phyloP scores from a whole-genome alignment of 768 basidiomycete species.

The Sporobolomyces phaffii region DNA sequence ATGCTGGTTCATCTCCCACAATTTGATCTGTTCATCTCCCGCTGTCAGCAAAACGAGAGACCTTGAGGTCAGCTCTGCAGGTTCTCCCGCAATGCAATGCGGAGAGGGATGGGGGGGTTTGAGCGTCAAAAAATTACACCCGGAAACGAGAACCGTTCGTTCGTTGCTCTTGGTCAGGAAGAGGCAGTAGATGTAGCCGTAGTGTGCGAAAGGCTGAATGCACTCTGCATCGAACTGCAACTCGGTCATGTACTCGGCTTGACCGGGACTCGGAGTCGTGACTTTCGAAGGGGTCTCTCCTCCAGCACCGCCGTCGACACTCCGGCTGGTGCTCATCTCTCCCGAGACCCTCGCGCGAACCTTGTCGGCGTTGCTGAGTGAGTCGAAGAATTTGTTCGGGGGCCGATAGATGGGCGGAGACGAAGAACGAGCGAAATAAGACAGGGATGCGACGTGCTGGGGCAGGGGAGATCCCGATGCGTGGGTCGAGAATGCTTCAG shows the following conservation, averaged over 20 bases:
- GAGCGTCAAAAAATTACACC: slow-evolving; percentile 32
- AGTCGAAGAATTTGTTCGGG: slow-evolving; percentile 41
- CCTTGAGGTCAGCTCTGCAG: neutral
- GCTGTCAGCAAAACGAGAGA: slow-evolving; percentile 42
- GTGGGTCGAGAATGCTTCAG: slow-evolving; percentile 3
- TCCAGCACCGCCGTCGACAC: neutral
- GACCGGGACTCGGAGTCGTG: neutral
- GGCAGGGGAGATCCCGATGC: slow-evolving; percentile 18
- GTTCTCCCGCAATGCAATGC: accelerated
- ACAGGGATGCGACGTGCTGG: slow-evolving; percentile 13
- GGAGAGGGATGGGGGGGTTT: too few species aligned
- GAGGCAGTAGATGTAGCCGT: slow-evolving; percentile 69
- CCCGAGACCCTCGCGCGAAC: slow-evolving; percentile 10
- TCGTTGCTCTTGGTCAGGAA: slow-evolving; percentile 50
- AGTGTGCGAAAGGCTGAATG: slow-evolving; percentile 82
- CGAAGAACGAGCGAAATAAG: slow-evolving; percentile 15
- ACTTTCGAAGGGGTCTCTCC: neutral
- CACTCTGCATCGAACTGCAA: slow-evolving; percentile 48
- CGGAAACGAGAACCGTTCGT: slow-evolving; percentile 44
- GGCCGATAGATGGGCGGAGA: slow-evolving; percentile 35
- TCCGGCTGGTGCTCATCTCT: neutral
- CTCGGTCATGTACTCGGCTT: slow-evolving; percentile 22
- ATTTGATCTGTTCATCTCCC: slow-evolving; percentile 86
- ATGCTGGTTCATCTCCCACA: slow-evolving; percentile 43
- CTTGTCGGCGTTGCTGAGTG: slow-evolving; percentile 26